Conservation (phyloP, 306 rosid genomes). For the Medicago ruthenica region DNA sequence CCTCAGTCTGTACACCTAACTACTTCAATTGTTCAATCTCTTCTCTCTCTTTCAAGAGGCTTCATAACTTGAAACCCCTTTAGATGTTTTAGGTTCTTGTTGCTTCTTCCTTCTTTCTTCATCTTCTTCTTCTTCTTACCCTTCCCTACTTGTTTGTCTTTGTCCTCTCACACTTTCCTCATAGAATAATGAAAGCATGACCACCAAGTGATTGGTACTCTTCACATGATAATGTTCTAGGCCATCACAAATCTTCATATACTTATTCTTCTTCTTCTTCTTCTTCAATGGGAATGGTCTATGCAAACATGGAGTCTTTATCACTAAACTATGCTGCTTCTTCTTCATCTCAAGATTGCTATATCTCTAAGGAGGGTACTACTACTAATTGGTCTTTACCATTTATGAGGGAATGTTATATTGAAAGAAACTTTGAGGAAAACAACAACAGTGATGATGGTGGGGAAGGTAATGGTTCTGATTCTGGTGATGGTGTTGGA, state of each 20-base stretch:
- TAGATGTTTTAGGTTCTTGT: slow-evolving; percentile 43
- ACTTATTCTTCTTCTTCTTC: slow-evolving; percentile 35
- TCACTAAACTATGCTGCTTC: slow-evolving; percentile 63
- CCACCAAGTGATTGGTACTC: neutral
- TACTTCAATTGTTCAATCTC: slow-evolving; percentile 37
- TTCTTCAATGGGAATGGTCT: slow-evolving; percentile 64
- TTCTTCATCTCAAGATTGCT: slow-evolving; percentile 61
- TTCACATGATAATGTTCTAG: too few relatives aligned
- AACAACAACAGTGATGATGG: slow-evolving; percentile 43
- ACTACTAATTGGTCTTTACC: slow-evolving; percentile 58
- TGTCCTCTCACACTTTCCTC: slow-evolving; percentile 20
- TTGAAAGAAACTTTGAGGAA: slow-evolving; percentile 58
- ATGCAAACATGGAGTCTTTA: slow-evolving; percentile 71
- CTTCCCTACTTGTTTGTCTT: slow-evolving; percentile 37
- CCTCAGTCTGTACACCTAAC: slow-evolving; percentile 60
- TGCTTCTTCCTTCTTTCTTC: slow-evolving; percentile 7
- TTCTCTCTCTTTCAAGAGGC: slow-evolving; percentile 11
- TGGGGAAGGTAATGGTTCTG: slow-evolving; percentile 59
- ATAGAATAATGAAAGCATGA: neutral
- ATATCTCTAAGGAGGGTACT: slow-evolving; percentile 44
- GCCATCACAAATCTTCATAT: slow-evolving; percentile 16
- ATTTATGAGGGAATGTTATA: slow-evolving; percentile 45
- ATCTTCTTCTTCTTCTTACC: slow-evolving; percentile 9
- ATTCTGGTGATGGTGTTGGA: slow-evolving; percentile 54
- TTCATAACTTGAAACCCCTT: slow-evolving; percentile 25